Evolutionary conservation across 345 rosid species (phyloP).

Genomic region (Populus ilicifolia): DNA sequence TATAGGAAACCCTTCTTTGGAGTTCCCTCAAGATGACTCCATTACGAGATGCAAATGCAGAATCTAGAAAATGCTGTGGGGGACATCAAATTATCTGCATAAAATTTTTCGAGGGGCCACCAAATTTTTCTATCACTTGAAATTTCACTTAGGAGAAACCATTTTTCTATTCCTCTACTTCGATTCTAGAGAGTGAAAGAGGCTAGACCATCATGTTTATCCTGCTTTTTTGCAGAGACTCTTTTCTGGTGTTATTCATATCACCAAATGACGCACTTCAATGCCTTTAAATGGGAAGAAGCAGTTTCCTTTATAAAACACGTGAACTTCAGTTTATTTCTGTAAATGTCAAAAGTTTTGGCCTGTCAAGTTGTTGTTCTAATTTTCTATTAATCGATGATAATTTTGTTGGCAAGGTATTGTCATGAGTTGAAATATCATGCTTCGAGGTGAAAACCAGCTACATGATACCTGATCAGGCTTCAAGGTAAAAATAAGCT

Average conservation of each 20-base stretch:
- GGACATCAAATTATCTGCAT: not conserved
- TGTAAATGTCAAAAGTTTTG: not conserved
- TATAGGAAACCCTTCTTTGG: not conserved
- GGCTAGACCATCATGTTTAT: not conserved
- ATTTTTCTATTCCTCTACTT: not conserved
- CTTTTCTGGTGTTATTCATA: not conserved
- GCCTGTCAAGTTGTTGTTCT: not conserved
- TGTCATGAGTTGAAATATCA: not conserved
- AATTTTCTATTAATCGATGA: not conserved
- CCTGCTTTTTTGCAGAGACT: not conserved
- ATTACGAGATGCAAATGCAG: not conserved
- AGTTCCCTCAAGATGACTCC: not conserved
- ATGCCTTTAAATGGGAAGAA: not conserved
- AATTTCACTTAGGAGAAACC: no score
- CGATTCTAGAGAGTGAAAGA: not conserved
- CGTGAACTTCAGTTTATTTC: not conserved
- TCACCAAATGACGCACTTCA: not conserved
- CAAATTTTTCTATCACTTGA: not conserved
- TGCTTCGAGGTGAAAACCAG: constrained; percentile 15
- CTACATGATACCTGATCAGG: constrained; percentile 27
- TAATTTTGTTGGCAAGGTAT: constrained; percentile 7
- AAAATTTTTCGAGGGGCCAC: not conserved
- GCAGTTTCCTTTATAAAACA: not conserved
- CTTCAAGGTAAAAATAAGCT: constrained; percentile 18
- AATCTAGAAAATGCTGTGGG: not conserved